Base-by-base conservation (phyloP, 2,329 filamentous ascomycete genomes). In the Eutypella sp. region DNA sequence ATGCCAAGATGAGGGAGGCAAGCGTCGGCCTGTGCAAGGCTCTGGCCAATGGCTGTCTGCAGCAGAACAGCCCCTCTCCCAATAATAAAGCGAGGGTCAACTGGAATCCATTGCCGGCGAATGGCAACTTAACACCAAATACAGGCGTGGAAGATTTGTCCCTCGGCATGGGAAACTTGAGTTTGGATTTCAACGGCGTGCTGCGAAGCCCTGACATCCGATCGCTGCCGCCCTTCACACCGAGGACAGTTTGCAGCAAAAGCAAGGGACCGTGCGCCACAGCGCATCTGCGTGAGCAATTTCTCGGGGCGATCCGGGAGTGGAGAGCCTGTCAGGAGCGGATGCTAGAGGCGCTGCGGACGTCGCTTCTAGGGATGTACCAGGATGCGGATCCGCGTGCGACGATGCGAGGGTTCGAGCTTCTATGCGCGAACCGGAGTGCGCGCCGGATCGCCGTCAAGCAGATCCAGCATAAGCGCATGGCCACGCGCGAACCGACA, bases 341-440 rank as follows among this genome's bases (percentile, higher is more conserved):
- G 1, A 58, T 78, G 36, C 57, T 67, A 5, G 66, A 71, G 7
- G 65, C 67, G 3, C 65, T 75, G 18, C 63, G 63, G 45, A 57
- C 53, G n/a, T 71, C 65, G 36, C 56, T 78, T 2, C 57, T 66
- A 2, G 65, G 69, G 18, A 74, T 70, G 1, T 76, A 77, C 49
- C 67, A 65, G 48, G 66, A 59, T 20, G 72, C 73, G 43, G 70
- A 75, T 48, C 66, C 65, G 6, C 66, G 71, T 31, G 68, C 68
- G 4, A 72, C 71, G 0, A 62, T 62, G 6, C 62, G 67, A 23
- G 70, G 72, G 58, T 54, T 73, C 3, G 67, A 74, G 16, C 57
- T 60, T 2, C 57, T 78, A 0, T 69, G 77, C 39, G 58, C 54
- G 9, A 70, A 70, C 47, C 69, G 67, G 44, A 57, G 52, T 1